Conservation (phyloP, 1,139 yeast species). For the Pichia sp. region DNA sequence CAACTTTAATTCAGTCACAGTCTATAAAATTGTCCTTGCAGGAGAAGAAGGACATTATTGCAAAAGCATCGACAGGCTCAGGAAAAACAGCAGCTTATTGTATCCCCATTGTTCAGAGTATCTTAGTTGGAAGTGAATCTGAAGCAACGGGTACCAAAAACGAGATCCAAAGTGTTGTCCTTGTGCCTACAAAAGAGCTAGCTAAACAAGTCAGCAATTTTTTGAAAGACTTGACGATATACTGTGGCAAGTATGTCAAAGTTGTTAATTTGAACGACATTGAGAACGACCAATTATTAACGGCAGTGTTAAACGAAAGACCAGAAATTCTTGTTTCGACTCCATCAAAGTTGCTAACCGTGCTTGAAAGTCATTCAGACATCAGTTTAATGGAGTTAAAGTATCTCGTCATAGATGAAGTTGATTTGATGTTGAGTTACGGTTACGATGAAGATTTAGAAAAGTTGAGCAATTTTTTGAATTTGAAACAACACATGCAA, state of each 20-base stretch:
- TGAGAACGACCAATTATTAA: constrained; percentile 67
- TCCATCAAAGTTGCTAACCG: constrained; percentile 69
- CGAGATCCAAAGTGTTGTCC: constrained; percentile 81
- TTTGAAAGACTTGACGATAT: constrained; percentile 61
- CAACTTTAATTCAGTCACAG: constrained; percentile 85
- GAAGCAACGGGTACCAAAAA: constrained; percentile 2
- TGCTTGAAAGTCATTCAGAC: constrained; percentile 48
- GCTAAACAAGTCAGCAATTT: constrained; percentile 83
- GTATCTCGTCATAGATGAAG: constrained; percentile 89
- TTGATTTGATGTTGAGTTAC: constrained; percentile 83
- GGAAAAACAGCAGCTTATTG: constrained; percentile 88
- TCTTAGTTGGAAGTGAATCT: constrained; percentile 45
- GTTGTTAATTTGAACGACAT: constrained; percentile 67
- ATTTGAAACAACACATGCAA: constrained; percentile 73
- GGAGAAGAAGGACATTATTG: constrained; percentile 80
- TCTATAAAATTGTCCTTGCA: constrained; percentile 91
- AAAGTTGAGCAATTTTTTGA: constrained; percentile 55
- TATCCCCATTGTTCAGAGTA: constrained; percentile 82
- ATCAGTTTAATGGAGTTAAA: constrained; percentile 53
- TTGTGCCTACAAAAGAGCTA: constrained; percentile 95
- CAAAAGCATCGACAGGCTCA: constrained; percentile 79
- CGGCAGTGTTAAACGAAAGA: constrained; percentile 61
- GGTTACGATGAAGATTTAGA: constrained; percentile 85
- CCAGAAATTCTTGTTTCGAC: constrained; percentile 87
- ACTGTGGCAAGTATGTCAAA: constrained; percentile 64